Percentiles rank a stretch among this genome's conserved stretches.
Conservation (phyloP, 2,329 filamentous ascomycete species). For the Fusarium mundagurra region DNA sequence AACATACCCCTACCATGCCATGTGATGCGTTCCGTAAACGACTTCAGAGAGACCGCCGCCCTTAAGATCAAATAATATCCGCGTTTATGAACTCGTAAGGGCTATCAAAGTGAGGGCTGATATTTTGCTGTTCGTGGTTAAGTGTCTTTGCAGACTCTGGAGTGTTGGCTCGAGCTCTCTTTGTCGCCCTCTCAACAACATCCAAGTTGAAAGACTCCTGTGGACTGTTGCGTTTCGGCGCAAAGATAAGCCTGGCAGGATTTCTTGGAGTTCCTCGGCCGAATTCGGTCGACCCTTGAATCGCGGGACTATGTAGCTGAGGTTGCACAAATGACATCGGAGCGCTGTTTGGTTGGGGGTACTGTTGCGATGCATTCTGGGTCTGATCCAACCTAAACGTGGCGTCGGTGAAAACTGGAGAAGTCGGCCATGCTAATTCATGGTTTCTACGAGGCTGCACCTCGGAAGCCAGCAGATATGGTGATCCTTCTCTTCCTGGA, state of each 20-base stretch:
- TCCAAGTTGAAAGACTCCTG: constrained; percentile 16
- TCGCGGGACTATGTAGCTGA: constrained; percentile 26
- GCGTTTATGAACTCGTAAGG: constrained; percentile 24
- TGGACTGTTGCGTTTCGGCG: constrained; percentile 16
- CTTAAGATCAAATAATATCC: background rate
- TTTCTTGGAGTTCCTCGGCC: constrained; percentile 10
- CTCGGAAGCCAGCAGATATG: constrained; percentile 52
- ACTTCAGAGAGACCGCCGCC: background rate
- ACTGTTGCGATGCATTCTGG: constrained; percentile 54
- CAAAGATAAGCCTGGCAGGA: background rate
- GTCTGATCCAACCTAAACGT: constrained; percentile 40
- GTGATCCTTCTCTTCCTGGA: background rate
- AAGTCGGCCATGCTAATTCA: constrained; percentile 17
- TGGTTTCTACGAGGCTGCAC: constrained; percentile 57
- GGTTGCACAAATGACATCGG: constrained; percentile 21
- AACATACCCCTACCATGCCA: background rate
- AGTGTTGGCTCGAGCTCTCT: constrained; percentile 54
- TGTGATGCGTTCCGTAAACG: background rate
- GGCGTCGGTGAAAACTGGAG: constrained; percentile 28
- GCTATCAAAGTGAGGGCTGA: constrained; percentile 39
- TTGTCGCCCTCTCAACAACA: constrained; percentile 51
- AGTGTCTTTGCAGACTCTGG: constrained; percentile 53
- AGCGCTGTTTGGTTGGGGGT: constrained; percentile 41
- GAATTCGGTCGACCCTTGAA: background rate
- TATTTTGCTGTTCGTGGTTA: constrained; percentile 56